These are phyloP conservation scores for Jatropha curcas DNA, from an alignment of 345 rosid species.

Conservation along the genomic window DNA sequence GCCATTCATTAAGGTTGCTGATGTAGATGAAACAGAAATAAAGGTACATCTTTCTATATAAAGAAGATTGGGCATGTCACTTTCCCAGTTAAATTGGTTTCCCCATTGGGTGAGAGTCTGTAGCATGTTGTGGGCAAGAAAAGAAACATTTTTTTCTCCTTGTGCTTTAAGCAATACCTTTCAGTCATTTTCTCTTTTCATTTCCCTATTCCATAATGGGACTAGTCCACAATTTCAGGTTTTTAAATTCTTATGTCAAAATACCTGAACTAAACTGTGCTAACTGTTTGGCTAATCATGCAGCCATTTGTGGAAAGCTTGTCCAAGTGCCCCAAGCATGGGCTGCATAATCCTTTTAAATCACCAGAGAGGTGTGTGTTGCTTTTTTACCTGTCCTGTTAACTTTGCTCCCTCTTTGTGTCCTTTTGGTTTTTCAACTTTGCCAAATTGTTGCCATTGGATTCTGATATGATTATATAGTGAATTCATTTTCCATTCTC, in stretches of 20 bases:
- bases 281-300: constrained; percentile 34
- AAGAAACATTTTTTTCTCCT: background rate
- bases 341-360: constrained; percentile 95
- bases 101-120: background rate
- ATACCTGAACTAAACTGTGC: constrained; percentile 8
- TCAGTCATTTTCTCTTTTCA: background rate
- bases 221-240: no score
- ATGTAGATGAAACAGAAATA: constrained; percentile 70
- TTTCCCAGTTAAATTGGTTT: background rate
- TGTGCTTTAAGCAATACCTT: background rate
- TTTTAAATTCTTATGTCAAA: no score
- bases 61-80: background rate
- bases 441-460: background rate
- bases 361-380: constrained; percentile 81
- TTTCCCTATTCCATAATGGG: background rate
- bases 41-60: constrained; percentile 41
- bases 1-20: constrained; percentile 80
- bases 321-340: constrained; percentile 91
- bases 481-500: background rate
- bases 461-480: background rate
- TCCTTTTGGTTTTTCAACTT: background rate
- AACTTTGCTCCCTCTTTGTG: background rate
- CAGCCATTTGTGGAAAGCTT: constrained; percentile 97
- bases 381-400: constrained; percentile 8
- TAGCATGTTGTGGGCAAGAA: constrained; percentile 2